Evolutionary conservation across 768 basidiomycete species (phyloP), one percentile per base, ranked within the genome.

Genomic region (Leccinum boreale): DNA sequence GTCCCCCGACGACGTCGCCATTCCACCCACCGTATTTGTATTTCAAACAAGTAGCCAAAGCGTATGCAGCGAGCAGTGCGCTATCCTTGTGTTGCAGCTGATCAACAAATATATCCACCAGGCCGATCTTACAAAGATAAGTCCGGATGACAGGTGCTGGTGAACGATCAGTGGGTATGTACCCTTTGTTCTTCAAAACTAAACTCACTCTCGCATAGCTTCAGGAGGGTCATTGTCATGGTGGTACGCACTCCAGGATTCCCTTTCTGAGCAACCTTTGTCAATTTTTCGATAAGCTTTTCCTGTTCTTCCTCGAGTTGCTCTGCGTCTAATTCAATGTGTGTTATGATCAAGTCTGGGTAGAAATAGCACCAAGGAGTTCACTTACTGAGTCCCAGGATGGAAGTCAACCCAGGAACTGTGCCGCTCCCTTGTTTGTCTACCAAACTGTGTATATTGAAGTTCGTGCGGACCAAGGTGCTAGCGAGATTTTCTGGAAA

Each of bases 191-290:
- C 5, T 6, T 49, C 6, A 5, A 42, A 35, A n/a, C 6, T 14
- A 23, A 3, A 47, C 61, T 28, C 17, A 70, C 67, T 63, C 29
- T 67, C 60, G 52, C 61, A 63, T 12, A 69, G 54, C 19, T 59
- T 65, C 39, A 70, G 7, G 33, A 69, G n/a, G 1, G 67, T 70
- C 53, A 67, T 46, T 5, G 65, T 69, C 12, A 66, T 61, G 28
- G 65, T 60, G 4, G 60, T 70, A 11, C 67, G 68, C 21, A 60
- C 68, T 21, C 50, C 55, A 17, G 52, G 23, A 44, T 55, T 51
- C 8, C 53, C 48, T 0, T 28, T 50, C 33, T 14, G 19, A 47
- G 23, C 46, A 21, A 15, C 46, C n/a, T 45, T 45, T 21, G n/a
- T 21, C 11, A 45, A 45, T 45, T 45, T 12, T 6, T 6, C 9